Conservation (phyloP, 768 basidiomycete species). For the Mycena maculata region DNA sequence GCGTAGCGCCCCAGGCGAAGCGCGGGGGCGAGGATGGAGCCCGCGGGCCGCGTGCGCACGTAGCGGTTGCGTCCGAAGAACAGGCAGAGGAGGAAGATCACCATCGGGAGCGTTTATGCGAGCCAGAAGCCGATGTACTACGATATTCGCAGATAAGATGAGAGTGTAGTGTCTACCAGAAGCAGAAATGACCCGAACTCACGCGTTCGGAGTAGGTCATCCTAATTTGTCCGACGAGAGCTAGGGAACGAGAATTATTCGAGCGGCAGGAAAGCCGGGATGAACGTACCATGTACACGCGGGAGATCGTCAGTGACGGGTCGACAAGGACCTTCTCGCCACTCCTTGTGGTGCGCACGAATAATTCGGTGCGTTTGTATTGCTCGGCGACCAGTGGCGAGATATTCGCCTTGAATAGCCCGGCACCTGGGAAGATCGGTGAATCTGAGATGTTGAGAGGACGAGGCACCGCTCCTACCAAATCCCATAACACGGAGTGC, state of each 20-base stretch:
- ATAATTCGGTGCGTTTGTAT: conserved; percentile 64
- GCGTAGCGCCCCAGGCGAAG: conserved; percentile 62
- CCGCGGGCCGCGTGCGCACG: conserved; percentile 66
- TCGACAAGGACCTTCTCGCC: conserved; percentile 84
- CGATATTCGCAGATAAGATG: no score
- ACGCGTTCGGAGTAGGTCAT: conserved; percentile 71
- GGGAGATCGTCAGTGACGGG: conserved; percentile 70
- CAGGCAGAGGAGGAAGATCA: conserved; percentile 71
- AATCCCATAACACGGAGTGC: conserved; percentile 72
- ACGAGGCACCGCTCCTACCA: no score
- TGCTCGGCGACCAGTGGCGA: conserved; percentile 85
- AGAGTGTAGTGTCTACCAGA: no score
- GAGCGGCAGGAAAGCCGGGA: background rate
- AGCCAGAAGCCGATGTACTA: conserved; percentile 76
- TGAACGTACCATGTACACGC: conserved; percentile 76
- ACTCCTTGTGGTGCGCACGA: conserved; percentile 57
- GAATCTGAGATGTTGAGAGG: conserved; percentile 5
- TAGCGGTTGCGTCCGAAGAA: conserved; percentile 67
- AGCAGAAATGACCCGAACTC: conserved; percentile 16
- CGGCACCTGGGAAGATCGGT: conserved; percentile 55
- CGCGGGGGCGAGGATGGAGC: conserved; percentile 68
- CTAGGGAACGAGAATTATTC: background rate
- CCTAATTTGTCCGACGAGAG: conserved; percentile 40
- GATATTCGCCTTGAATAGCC: conserved; percentile 81
- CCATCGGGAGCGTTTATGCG: conserved; percentile 74